Base-by-base conservation (phyloP, 768 basidiomycete species). In the Clathrus columnatus region DNA sequence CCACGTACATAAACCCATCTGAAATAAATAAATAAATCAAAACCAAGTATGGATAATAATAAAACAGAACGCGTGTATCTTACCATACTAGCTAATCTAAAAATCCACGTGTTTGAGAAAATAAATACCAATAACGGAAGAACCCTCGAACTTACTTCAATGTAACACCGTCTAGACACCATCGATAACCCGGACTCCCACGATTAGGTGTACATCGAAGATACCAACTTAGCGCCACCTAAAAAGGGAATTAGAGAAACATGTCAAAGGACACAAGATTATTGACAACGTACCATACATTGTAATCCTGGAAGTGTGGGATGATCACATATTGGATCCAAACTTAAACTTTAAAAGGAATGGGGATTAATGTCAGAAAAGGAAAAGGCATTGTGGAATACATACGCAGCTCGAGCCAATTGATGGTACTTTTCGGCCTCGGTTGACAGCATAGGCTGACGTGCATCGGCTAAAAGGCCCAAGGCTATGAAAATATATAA, bases 341-440 rank as follows among this genome's bases (percentile, higher is more conserved):
- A 24, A 20, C 41, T 43, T 41, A 53, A 10, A 11, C 51, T 53
- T 16, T 32, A 23, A 53, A 17, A 44, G 26, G 10, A 32, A 32
- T 32, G 7, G 16, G 7, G 10, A n/a, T n/a, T n/a, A n/a, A n/a
- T n/a, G n/a, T n/a, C 7, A 36, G n/a, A 36, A 36, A 11, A 36
- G 4, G 7, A 36, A 11, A n/a, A 36, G 4, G 18, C 4, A 20
- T 14, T 21, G 7, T 18, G 20, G 14, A 26, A 23, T 11, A 43
- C 51, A 4, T n/a, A 53, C 51, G 51, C 3, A 16, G 51, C 51
- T 16, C 51, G 51, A n/a, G 51, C 51, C 18, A 53, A 44, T 42
- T 53, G 51, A 44, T 53, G 24, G 17, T 53, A 53, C 41, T 18
- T 53, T 45, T 53, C 41, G 16, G 51, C 51, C 28, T 53, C 41